A percentile compares a stretch with the other conserved stretches of the same genome.
Evolutionary conservation across 768 basidiomycete species (phyloP).

Genomic region (Auricularia sp.): DNA sequence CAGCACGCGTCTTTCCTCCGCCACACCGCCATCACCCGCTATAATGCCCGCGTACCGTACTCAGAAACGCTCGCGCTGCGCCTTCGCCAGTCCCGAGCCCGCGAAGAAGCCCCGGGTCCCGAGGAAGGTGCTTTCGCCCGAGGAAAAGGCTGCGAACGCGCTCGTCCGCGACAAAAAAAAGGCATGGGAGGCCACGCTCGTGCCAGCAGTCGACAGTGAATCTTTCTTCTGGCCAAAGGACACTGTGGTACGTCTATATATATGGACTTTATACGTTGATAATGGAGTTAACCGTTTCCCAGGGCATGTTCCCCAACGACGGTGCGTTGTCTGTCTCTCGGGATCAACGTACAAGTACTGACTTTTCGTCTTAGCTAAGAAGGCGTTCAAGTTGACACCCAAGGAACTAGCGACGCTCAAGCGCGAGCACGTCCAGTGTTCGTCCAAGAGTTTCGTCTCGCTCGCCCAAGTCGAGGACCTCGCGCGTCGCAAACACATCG

Average conservation of each 20-base stretch:
- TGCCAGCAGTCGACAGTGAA: neutral
- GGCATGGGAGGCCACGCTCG: neutral
- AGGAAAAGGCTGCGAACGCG: neutral
- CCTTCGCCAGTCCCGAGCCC: neutral
- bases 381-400: neutral
- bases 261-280: neutral
- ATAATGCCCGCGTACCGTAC: neutral
- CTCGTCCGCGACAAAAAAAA: neutral
- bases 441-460: neutral
- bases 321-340: neutral
- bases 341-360: neutral
- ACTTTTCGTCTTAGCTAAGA: neutral
- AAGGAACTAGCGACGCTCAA: neutral
- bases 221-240: neutral
- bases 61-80: neutral
- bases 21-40: neutral
- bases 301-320: neutral
- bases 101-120: neutral
- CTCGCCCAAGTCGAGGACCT: neutral
- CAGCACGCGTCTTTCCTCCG: neutral
- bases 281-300: neutral
- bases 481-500: neutral
- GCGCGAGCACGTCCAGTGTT: neutral
- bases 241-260: neutral
- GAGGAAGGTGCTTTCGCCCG: neutral